Evolutionary conservation across 805 yeast genomes (phyloP), one percentile per base, ranked within the genome.

Genomic region (Vanderwaltozyma tropicalis): DNA sequence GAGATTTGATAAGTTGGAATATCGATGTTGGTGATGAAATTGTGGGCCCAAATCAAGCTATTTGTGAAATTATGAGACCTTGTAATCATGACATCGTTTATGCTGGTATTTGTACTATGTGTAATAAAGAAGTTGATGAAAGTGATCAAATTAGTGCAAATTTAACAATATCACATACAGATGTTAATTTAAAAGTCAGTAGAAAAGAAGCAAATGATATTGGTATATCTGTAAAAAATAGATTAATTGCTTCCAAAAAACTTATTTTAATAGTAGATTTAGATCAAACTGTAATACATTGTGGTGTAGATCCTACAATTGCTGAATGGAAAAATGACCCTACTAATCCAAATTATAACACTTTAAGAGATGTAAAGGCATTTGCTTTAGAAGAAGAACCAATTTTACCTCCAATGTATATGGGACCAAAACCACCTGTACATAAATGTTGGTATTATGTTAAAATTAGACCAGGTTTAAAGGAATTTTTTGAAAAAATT

Each of bases 231-330:
- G 70, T 87, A 37, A 75, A 85, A 4, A 64, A 67, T 40, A 67
- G 80, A 41, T 67, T 92, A 33, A 60, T 77, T 5, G 57, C 66
- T 13, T 82, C 76, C 37, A 66, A 71, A 41, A 85, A 84, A 57
- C 67, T 92, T 44, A 87, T 92, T 22, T 67, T 92, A 40, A 97
- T 92, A 21, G 98, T 92, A 5, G 98, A 92, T 67, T 69, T 92
- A 45, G 98, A 92, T 63, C 98, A 92, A 59, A 92, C 98, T 0
- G 94, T 92, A 5, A 89, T 92, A 24, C 98, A 92, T 54, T 95
- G 96, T 30, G 89, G 96, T 5, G 96, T 89, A 14, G 98, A 92
- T 57, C 96, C 96, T 0, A 87, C 96, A 0, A 94, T 92, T 22
- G 92, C 92, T 1, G 95, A 85, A 53, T 92, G 98, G 98, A 87